phyloP scores from a whole-genome alignment of 805 yeast species.

The Myxozyma nipponensis region DNA sequence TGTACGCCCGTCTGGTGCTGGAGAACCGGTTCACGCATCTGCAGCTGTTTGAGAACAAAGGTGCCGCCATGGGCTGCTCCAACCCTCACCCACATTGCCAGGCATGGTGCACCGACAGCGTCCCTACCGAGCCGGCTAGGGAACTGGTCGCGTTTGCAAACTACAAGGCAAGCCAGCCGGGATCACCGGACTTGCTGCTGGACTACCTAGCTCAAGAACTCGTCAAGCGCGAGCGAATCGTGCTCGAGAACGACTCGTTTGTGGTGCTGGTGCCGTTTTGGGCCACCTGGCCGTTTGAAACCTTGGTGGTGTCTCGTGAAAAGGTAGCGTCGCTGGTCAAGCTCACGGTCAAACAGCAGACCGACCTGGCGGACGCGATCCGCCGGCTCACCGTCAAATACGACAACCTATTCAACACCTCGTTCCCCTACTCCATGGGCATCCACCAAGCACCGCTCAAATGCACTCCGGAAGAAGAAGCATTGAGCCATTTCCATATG shows the following conservation, averaged over 20 bases:
- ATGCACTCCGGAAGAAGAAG: conserved; percentile 15
- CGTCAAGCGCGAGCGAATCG: conserved; percentile 49
- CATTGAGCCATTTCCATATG: conserved; percentile 57
- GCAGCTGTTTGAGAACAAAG: conserved; percentile 75
- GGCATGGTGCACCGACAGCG: conserved; percentile 52
- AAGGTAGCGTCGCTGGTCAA: conserved; percentile 51
- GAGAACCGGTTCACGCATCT: conserved; percentile 47
- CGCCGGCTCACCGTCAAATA: conserved; percentile 56
- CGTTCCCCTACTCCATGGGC: conserved; percentile 81
- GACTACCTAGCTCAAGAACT: conserved; percentile 52
- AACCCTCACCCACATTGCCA: conserved; percentile 83
- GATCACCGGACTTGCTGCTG: conserved; percentile 53
- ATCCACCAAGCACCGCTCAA: conserved; percentile 68
- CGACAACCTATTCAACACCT: conserved; percentile 65
- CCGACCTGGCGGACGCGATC: conserved; percentile 55
- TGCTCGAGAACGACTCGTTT: conserved; percentile 58
- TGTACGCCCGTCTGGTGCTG: conserved; percentile 48
- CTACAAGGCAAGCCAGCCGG: conserved; percentile 44
- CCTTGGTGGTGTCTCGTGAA: conserved; percentile 55
- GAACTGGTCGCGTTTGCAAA: conserved; percentile 52
- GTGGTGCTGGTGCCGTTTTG: conserved; percentile 71
- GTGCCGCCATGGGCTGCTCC: conserved; percentile 77
- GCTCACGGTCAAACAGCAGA: conserved; percentile 46
- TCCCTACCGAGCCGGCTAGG: conserved; percentile 63
- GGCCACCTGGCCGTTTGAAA: conserved; percentile 83